These are phyloP conservation scores for Pythium aristosporum DNA, from an alignment of 352 stramenopile genomes.

Conservation along the genomic window DNA sequence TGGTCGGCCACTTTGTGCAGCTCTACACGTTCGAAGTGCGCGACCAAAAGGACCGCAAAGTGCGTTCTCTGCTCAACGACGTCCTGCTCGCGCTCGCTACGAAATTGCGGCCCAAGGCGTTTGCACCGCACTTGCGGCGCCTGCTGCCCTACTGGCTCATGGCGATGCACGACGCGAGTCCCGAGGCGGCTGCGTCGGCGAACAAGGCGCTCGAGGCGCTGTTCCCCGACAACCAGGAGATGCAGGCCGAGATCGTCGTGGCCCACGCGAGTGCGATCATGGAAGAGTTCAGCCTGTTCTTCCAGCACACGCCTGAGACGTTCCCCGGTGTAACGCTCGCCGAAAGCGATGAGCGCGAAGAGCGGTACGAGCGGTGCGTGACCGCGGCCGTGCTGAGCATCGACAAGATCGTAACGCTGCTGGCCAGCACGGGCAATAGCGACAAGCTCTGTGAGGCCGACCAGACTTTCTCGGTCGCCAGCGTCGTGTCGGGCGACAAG, in stretches of 20 bases:
- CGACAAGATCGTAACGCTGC: slow-evolving; percentile 53
- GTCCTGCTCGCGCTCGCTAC: slow-evolving; percentile 52
- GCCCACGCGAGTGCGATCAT: slow-evolving; percentile 31
- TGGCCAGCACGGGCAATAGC: slow-evolving; percentile 36
- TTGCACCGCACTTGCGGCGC: slow-evolving; percentile 64
- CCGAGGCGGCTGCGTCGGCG: slow-evolving; percentile 49
- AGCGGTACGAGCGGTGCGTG: slow-evolving; percentile 73
- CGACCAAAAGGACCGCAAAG: slow-evolving; percentile 83
- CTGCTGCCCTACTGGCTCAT: slow-evolving; percentile 80
- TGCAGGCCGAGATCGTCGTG: slow-evolving; percentile 30
- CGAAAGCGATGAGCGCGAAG: slow-evolving; percentile 63
- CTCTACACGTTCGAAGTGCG: slow-evolving; percentile 79
- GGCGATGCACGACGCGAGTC: slow-evolving; percentile 75
- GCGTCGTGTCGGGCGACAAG: slow-evolving; percentile 56
- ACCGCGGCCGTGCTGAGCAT: slow-evolving; percentile 61
- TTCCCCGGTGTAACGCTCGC: slow-evolving; percentile 58
- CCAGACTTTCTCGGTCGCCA: slow-evolving; percentile 39
- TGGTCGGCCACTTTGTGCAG: slow-evolving; percentile 77
- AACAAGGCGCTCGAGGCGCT: slow-evolving; percentile 54
- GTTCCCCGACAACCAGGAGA: slow-evolving; percentile 37
- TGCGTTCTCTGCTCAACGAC: slow-evolving; percentile 74
- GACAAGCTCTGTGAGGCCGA: slow-evolving; percentile 43
- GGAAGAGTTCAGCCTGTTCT: slow-evolving; percentile 67
- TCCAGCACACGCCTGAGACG: slow-evolving; percentile 52
- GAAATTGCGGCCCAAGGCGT: slow-evolving; percentile 72